phyloP scores from a whole-genome alignment of 2,329 filamentous ascomycete genomes.

The Magnaporthiopsis rhizophila region DNA sequence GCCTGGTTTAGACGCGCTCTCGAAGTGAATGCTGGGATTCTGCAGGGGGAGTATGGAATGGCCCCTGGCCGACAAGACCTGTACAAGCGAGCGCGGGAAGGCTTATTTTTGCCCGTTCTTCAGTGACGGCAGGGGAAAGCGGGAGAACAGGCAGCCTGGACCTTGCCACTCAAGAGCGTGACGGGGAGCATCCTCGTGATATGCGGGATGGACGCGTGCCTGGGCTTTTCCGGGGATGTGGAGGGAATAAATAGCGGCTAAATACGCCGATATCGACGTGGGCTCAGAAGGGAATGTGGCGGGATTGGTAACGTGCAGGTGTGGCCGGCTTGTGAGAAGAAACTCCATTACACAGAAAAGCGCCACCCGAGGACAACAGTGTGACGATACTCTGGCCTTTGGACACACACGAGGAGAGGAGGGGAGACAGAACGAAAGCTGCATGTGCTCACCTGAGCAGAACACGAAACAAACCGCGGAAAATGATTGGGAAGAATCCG shows the following conservation, averaged over 20 bases:
- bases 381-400: neutral
- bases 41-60: neutral
- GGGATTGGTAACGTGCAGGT: neutral
- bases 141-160: neutral
- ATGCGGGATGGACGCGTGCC: neutral
- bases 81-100: neutral
- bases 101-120: neutral
- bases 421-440: neutral
- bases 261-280: slow-evolving; percentile 2
- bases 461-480: neutral
- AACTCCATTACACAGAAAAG: slow-evolving; percentile 2
- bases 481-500: slow-evolving; percentile 6
- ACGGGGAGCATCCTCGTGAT: neutral
- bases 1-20: neutral
- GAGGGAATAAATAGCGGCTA: slow-evolving; percentile 5
- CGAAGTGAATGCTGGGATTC: neutral
- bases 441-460: slow-evolving; percentile 4
- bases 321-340: neutral
- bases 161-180: neutral
- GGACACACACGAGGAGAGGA: neutral
- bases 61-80: neutral
- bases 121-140: neutral
- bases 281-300: neutral
- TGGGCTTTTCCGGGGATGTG: neutral
- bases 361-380: slow-evolving; percentile 2